phyloP scores from a whole-genome alignment of 306 rosid genomes.

The Oemleria cerasiformis region DNA sequence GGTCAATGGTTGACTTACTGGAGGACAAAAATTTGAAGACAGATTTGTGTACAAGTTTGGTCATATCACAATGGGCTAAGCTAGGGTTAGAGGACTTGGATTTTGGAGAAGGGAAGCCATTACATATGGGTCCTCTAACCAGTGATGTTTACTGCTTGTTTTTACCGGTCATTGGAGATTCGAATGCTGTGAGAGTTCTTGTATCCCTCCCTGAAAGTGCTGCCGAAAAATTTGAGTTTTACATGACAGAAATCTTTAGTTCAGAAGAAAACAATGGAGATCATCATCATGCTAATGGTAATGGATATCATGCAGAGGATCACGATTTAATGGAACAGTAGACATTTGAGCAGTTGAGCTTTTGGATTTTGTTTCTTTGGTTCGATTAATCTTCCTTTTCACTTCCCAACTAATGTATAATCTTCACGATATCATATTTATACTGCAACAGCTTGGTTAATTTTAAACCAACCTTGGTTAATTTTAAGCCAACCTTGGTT shows the following conservation, averaged over 20 bases:
- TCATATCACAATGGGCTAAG: conserved; percentile 85
- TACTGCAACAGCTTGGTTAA: too few relatives aligned
- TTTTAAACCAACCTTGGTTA: too few relatives aligned
- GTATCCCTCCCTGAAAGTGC: conserved; percentile 67
- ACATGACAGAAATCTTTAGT: conserved; percentile 40
- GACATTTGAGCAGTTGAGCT: background rate
- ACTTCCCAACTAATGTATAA: background rate
- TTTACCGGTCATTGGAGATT: conserved; percentile 60
- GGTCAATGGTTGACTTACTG: conserved; percentile 62
- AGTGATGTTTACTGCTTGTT: conserved; percentile 82
- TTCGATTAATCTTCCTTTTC: background rate
- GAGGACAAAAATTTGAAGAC: conserved; percentile 58
- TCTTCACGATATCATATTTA: too few relatives aligned
- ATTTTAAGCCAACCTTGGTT: too few relatives aligned
- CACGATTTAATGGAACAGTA: conserved; percentile 18
- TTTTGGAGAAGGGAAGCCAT: conserved; percentile 72
- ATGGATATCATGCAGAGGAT: conserved; percentile 25
- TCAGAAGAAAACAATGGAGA: conserved; percentile 17
- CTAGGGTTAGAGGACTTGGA: conserved; percentile 77
- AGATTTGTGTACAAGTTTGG: conserved; percentile 58
- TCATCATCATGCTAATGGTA: background rate
- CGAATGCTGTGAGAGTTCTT: conserved; percentile 52
- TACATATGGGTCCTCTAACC: conserved; percentile 68
- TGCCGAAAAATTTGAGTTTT: conserved; percentile 42
- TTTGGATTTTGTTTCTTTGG: background rate